A percentile compares a stretch with the other conserved stretches of the same genome.
These are phyloP conservation scores for Cyclotella baltica DNA, from an alignment of 108 stramenopile species.

Conservation along the genomic window DNA sequence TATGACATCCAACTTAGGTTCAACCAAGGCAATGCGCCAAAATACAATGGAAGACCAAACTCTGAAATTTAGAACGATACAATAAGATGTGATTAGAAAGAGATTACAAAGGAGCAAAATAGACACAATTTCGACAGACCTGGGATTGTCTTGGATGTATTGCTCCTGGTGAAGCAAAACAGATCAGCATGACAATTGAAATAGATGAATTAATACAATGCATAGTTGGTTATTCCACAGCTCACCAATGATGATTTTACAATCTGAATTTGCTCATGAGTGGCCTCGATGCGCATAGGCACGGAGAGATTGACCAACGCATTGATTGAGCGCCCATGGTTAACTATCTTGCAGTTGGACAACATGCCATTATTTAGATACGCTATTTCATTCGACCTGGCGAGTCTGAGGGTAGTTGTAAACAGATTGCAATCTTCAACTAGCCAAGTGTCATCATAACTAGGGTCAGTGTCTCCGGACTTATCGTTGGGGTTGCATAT, in stretches of 20 bases:
- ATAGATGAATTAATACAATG: not conserved
- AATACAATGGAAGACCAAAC: slow-evolving; percentile 64
- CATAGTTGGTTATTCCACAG: not conserved
- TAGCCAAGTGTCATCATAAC: slow-evolving; percentile 65
- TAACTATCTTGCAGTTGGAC: slow-evolving; percentile 67
- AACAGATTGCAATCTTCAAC: slow-evolving; percentile 84
- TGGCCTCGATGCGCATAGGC: slow-evolving; percentile 50
- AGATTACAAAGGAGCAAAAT: not conserved
- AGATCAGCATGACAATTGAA: not conserved
- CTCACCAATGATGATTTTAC: slow-evolving; percentile 56
- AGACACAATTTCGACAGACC: no score
- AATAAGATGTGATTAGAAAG: not conserved
- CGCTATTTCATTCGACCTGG: slow-evolving; percentile 76
- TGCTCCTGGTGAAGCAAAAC: slow-evolving; percentile 46
- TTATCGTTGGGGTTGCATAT: slow-evolving; percentile 52
- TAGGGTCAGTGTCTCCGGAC: slow-evolving; percentile 39
- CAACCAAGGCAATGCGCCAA: slow-evolving; percentile 61
- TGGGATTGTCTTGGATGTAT: slow-evolving; percentile 67
- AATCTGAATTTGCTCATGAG: slow-evolving; percentile 62
- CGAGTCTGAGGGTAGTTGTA: slow-evolving; percentile 71
- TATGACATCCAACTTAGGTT: slow-evolving; percentile 56
- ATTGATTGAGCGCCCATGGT: slow-evolving; percentile 69
- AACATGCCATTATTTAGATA: slow-evolving; percentile 73
- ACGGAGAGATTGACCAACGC: slow-evolving; percentile 61
- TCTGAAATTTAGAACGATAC: no score